Base-by-base conservation (phyloP, 306 rosid genomes). In the Pyrus pyrifolia region DNA sequence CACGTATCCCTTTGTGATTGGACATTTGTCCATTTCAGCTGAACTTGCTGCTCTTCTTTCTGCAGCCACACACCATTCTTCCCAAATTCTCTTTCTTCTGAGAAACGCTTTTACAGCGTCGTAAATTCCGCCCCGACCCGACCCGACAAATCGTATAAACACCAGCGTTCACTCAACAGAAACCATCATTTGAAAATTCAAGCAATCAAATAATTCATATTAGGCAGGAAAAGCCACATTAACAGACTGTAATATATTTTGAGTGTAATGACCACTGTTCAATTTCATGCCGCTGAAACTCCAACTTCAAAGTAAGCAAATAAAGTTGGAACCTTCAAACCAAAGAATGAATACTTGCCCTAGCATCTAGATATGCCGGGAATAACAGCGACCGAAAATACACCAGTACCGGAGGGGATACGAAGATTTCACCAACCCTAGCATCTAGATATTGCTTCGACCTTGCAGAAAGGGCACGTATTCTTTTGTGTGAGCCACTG, bases 401-500 rank as follows among this genome's bases (percentile, higher is more conserved):
- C 49, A 31, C 67, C 66, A 52, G 65, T 45, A 70, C 52, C 6
- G 67, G 19, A n/a, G 27, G 75, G 69, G 72, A 31, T 29, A 49
- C n/a, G 23, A 70, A 57, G 25, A 42, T 60, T 53, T 64, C 76
- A 46, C 83, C 53, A 1, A 12, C 65, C 64, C 85, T 77, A 80
- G 81, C 78, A 80, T 76, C 90, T 88, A 77, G 75, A 84, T 72
- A 62, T 80, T 2, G 89, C 93, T 73, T 93, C 91, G 60, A 81
- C 84, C 90, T 96, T 96, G 67, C 99, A 96, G 44, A 96, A 89
- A 0, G 99, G 99, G 85, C 99, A 96, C 76, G 84, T 81, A 57
- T 96, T 96, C 75, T 92, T 96, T 73, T 86, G 99, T 58, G 78
- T 81, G 71, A 96, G 91, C 99, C 99, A 96, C 84, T 88, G 96